Evolutionary conservation across 2,329 filamentous ascomycete genomes (phyloP).

Genomic region (Rhinocladiella similis): DNA sequence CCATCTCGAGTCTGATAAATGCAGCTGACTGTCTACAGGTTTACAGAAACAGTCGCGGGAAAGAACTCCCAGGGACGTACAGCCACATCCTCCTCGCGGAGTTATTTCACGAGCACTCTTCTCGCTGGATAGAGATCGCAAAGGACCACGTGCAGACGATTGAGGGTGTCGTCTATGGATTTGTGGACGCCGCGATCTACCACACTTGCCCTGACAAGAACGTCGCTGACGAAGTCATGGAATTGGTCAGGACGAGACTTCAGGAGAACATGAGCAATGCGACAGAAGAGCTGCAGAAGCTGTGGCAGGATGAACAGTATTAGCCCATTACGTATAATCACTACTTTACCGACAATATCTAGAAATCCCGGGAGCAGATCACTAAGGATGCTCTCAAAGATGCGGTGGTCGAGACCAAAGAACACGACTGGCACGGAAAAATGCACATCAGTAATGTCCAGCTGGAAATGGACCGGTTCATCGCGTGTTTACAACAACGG

Average conservation of each 20-base stretch:
- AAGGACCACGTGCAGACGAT: background rate
- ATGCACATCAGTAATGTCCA: background rate
- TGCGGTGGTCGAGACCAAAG: background rate
- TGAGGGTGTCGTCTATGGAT: background rate
- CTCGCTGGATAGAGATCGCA: background rate
- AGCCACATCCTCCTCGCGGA: background rate
- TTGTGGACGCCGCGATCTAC: background rate
- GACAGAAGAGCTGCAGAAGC: too few species aligned
- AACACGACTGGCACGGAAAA: background rate
- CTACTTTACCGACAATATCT: constrained; percentile 35
- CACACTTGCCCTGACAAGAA: background rate
- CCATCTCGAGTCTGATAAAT: background rate
- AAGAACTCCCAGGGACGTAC: background rate
- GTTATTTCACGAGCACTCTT: background rate
- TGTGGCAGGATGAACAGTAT: too few species aligned
- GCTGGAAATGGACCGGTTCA: background rate
- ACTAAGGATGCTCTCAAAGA: background rate
- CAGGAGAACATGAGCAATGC: too few species aligned
- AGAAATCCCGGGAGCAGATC: constrained; percentile 20
- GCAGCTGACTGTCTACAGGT: background rate
- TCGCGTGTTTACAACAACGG: background rate
- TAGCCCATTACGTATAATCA: constrained; percentile 28
- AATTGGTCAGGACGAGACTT: background rate
- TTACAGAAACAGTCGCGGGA: background rate
- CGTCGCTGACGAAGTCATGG: background rate